Conservation (phyloP, 176 grass and related monocot species). For the Aegilops tauschii region DNA sequence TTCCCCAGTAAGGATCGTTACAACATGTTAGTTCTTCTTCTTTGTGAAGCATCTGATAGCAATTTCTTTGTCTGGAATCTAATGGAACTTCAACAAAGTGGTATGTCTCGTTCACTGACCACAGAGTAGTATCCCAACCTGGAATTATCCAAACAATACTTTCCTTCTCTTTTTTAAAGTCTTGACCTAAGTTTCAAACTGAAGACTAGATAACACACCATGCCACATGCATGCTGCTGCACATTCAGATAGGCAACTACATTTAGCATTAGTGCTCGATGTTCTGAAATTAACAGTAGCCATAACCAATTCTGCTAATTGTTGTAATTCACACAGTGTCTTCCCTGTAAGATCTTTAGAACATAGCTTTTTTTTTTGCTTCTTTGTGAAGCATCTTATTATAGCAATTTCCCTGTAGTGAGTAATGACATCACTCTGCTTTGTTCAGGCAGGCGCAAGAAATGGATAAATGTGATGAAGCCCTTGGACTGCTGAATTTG, state of each 20-base stretch:
- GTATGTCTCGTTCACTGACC: too few relatives aligned
- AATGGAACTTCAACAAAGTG: too few relatives aligned
- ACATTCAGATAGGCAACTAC: background rate
- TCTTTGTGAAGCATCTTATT: background rate
- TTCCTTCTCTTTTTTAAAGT: background rate
- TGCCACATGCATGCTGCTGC: background rate
- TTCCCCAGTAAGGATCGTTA: too few relatives aligned
- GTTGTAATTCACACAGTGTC: background rate
- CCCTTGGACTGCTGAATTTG: constrained; percentile 51
- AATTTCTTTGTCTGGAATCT: too few relatives aligned
- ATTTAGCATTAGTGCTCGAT: background rate
- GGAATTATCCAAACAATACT: background rate
- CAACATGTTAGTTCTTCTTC: too few relatives aligned
- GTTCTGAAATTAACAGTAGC: background rate
- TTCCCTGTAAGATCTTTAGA: background rate
- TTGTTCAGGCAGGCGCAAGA: constrained; percentile 44
- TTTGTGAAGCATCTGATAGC: too few relatives aligned
- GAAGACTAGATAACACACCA: background rate
- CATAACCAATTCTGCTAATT: background rate
- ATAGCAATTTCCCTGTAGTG: background rate
- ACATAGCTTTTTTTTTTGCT: background rate
- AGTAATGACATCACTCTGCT: constrained; percentile 9
- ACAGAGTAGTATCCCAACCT: too few relatives aligned
- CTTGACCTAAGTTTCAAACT: background rate
- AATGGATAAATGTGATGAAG: constrained; percentile 34